A percentile compares a stretch with the other conserved stretches of the same genome.
These are phyloP conservation scores for Globisporangium paroecandrum DNA, from an alignment of 352 stramenopile species.

Conservation along the genomic window DNA sequence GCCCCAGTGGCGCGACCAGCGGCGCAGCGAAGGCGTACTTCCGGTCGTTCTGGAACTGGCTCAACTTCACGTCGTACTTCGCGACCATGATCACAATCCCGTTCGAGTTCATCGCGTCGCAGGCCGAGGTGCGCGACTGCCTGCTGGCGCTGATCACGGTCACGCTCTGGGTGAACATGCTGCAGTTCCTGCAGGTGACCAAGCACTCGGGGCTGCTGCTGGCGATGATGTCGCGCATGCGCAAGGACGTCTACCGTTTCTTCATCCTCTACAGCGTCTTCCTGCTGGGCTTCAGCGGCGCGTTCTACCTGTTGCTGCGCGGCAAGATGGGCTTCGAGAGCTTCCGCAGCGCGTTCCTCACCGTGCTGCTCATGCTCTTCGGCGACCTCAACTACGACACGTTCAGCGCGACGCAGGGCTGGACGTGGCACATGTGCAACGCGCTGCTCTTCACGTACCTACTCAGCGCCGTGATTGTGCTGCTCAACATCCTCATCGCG, in stretches of 20 bases:
- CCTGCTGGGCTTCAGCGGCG: conserved; percentile 63
- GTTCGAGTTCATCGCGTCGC: conserved; percentile 37
- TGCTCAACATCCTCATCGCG: conserved; percentile 39
- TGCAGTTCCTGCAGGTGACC: conserved; percentile 70
- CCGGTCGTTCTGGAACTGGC: conserved; percentile 54
- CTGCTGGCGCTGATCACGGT: conserved; percentile 53
- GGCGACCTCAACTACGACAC: conserved; percentile 51
- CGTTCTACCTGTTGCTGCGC: conserved; percentile 69
- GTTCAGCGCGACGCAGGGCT: conserved; percentile 12
- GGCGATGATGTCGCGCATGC: conserved; percentile 77
- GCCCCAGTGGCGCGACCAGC: neutral
- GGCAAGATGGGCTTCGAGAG: conserved; percentile 51
- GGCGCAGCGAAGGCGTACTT: conserved; percentile 48
- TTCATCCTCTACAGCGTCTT: conserved; percentile 72
- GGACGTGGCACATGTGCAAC: conserved; percentile 17
- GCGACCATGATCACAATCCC: conserved; percentile 46
- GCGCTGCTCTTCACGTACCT: conserved; percentile 19
- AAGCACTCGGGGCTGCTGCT: conserved; percentile 58
- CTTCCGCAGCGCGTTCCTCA: conserved; percentile 62
- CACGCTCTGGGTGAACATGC: conserved; percentile 64
- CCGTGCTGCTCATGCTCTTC: conserved; percentile 74
- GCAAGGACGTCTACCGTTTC: conserved; percentile 66
- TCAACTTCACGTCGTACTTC: conserved; percentile 49
- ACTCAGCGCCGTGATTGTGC: conserved; percentile 24
- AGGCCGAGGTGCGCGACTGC: conserved; percentile 36